Evolutionary conservation across 2,329 filamentous ascomycete species (phyloP).

Genomic region (Talaromyces sp.): DNA sequence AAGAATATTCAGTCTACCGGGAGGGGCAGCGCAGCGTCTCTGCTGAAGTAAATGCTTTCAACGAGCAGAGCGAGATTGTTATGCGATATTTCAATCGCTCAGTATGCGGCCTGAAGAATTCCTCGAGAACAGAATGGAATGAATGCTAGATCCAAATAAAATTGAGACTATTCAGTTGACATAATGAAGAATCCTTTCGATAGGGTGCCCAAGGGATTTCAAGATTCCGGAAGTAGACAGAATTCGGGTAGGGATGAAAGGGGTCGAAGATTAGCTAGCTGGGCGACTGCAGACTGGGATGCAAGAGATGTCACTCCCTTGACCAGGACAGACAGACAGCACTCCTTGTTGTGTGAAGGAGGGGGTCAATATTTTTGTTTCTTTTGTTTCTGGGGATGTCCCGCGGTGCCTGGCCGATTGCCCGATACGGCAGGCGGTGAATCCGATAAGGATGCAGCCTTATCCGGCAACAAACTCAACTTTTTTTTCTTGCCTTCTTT

Average conservation of each 20-base stretch:
- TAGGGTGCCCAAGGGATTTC: not conserved
- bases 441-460: constrained; percentile 15
- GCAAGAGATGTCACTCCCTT: not conserved
- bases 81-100: not conserved
- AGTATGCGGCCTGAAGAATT: not conserved
- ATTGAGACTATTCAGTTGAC: constrained; percentile 7
- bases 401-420: constrained; percentile 10
- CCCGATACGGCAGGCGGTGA: constrained; percentile 16
- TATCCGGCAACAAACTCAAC: constrained; percentile 16
- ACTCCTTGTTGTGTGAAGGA: constrained; percentile 13
- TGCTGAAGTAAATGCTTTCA: not conserved
- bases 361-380: constrained; percentile 4
- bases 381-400: constrained; percentile 4
- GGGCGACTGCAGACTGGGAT: not conserved
- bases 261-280: not conserved
- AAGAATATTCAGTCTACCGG: not conserved
- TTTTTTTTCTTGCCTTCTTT: constrained; percentile 21
- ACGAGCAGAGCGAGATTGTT: not conserved
- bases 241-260: constrained; percentile 1
- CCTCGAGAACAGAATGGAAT: not conserved
- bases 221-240: not conserved
- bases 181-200: constrained; percentile 2
- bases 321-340: not conserved
- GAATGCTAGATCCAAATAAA: not conserved
- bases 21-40: not conserved